phyloP scores from a whole-genome alignment of 352 stramenopile genomes.

The Globisporangium solare region DNA sequence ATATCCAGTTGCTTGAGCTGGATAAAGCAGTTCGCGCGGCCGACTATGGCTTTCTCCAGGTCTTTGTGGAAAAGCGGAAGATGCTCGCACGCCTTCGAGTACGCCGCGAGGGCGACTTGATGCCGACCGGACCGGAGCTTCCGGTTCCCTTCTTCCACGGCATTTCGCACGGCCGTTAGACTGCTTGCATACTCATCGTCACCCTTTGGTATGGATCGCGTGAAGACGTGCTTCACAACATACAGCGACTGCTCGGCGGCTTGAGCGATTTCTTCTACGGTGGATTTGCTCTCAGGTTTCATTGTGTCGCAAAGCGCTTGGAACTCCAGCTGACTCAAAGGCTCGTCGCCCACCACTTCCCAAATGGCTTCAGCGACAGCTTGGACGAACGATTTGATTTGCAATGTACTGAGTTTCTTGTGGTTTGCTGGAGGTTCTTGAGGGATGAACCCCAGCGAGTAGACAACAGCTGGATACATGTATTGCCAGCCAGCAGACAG shows the following conservation, averaged over 20 bases:
- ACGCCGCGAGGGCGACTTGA: constrained; percentile 51
- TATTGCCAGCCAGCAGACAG: constrained; percentile 33
- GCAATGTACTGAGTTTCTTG: constrained; percentile 74
- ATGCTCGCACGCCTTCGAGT: constrained; percentile 52
- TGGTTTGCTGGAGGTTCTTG: constrained; percentile 28
- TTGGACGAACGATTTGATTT: constrained; percentile 86
- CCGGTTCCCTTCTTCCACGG: constrained; percentile 59
- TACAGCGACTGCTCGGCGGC: constrained; percentile 50
- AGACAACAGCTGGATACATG: constrained; percentile 71
- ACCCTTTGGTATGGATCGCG: constrained; percentile 36
- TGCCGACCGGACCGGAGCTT: constrained; percentile 40
- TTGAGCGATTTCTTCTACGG: constrained; percentile 24
- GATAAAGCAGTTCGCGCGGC: constrained; percentile 55
- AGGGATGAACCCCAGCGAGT: constrained; percentile 63
- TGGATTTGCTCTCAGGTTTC: constrained; percentile 21
- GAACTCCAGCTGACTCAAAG: constrained; percentile 64
- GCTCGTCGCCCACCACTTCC: constrained; percentile 49
- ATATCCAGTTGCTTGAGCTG: constrained; percentile 38
- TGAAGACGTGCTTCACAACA: constrained; percentile 67
- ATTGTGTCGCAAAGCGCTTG: constrained; percentile 72
- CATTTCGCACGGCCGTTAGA: constrained; percentile 41
- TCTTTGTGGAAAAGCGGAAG: constrained; percentile 68
- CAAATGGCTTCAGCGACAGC: constrained; percentile 62
- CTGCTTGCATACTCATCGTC: constrained; percentile 44
- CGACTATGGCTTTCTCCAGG: constrained; percentile 49